Conservation (phyloP, 176 grass and related monocot genomes). For the Musa itinerans region DNA sequence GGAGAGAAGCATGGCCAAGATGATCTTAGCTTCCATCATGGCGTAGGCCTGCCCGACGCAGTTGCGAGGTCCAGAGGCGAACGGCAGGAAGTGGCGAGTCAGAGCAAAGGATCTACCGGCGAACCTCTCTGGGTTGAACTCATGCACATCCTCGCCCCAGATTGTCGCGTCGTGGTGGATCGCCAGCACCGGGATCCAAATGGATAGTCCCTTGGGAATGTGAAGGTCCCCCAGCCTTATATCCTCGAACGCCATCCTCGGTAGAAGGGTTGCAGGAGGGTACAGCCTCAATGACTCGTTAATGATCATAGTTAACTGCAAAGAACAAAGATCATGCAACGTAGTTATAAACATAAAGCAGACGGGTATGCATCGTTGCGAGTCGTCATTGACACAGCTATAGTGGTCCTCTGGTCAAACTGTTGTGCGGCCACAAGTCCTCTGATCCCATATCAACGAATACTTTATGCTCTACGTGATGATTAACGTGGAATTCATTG, state of each 20-base stretch:
- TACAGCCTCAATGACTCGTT: slow-evolving; percentile 52
- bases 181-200: slow-evolving; percentile 33
- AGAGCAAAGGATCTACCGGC: slow-evolving; percentile 32
- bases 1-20: slow-evolving; percentile 38
- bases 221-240: slow-evolving; percentile 30
- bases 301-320: slow-evolving; percentile 60
- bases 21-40: slow-evolving; percentile 54
- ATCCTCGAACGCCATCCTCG: slow-evolving; percentile 34
- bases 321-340: neutral
- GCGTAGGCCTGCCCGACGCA: slow-evolving; percentile 58
- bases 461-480: too few relatives aligned
- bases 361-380: neutral
- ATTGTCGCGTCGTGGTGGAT: slow-evolving; percentile 39
- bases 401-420: too few relatives aligned
- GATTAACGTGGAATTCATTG: too few relatives aligned
- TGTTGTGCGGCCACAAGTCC: too few relatives aligned
- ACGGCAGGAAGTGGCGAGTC: slow-evolving; percentile 53
- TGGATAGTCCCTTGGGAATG: slow-evolving; percentile 30
- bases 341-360: neutral
- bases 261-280: slow-evolving; percentile 39
- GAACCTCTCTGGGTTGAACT: slow-evolving; percentile 48
- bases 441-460: too few relatives aligned
- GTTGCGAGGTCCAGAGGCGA: slow-evolving; percentile 41
- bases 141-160: slow-evolving; percentile 42
- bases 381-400: too few relatives aligned